Evolutionary conservation across 768 basidiomycete species (phyloP).

Genomic region (Gymnopilus junonius): DNA sequence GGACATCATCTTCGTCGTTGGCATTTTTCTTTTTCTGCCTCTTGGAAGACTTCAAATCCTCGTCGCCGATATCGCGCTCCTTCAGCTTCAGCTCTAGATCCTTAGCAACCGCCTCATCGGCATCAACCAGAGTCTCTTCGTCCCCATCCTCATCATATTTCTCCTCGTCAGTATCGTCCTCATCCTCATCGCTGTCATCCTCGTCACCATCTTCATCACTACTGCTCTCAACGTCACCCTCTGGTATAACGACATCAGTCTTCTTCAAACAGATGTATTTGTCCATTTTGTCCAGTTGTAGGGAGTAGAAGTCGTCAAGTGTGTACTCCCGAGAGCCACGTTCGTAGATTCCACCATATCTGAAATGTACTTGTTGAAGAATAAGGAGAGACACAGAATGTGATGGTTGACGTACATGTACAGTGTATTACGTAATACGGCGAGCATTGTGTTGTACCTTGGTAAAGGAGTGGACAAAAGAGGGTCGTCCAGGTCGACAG

Average conservation of each 20-base stretch:
- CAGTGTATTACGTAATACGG: slow-evolving; percentile 80
- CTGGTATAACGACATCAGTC: slow-evolving; percentile 62
- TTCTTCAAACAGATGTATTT: slow-evolving; percentile 73
- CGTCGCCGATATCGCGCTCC: not conserved
- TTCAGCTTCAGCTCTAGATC: slow-evolving; percentile 14
- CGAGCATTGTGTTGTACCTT: slow-evolving; percentile 89
- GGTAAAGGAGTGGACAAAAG: slow-evolving; percentile 64
- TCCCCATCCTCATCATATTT: slow-evolving; percentile 40
- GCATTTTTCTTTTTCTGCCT: not conserved
- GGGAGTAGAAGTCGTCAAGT: slow-evolving; percentile 82
- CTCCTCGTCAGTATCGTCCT: slow-evolving; percentile 48
- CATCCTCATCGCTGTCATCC: slow-evolving; percentile 58
- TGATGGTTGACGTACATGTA: slow-evolving; percentile 65
- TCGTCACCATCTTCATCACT: slow-evolving; percentile 65
- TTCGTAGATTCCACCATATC: slow-evolving; percentile 91
- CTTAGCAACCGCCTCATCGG: slow-evolving; percentile 26
- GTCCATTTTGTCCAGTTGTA: slow-evolving; percentile 87
- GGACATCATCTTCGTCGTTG: not conserved
- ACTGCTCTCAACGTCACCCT: slow-evolving; percentile 65
- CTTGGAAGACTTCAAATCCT: not conserved
- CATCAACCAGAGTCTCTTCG: slow-evolving; percentile 33
- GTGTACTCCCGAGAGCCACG: slow-evolving; percentile 84
- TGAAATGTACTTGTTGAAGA: slow-evolving; percentile 25
- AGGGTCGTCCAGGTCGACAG: slow-evolving; percentile 66
- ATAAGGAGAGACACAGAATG: not conserved